Conservation (phyloP, 352 stramenopile genomes). For the Phytophthora capsici region DNA sequence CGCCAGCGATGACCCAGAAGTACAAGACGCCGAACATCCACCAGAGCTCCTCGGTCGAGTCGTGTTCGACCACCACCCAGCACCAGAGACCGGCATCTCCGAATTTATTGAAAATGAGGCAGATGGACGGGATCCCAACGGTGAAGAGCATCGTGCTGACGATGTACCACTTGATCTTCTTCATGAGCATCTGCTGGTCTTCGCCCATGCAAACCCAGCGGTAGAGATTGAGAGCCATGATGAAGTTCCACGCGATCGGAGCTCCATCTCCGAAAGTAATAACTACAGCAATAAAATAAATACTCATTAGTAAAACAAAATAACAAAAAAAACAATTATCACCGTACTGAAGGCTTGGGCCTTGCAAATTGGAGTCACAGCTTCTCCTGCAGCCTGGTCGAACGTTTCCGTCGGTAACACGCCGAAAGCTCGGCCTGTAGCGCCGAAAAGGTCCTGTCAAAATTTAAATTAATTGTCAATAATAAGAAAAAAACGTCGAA, state of each 20-base stretch:
- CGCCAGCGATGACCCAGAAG: slow-evolving; percentile 75
- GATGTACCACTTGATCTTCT: slow-evolving; percentile 87
- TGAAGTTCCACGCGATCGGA: slow-evolving; percentile 85
- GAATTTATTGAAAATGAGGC: slow-evolving; percentile 66
- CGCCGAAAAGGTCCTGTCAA: slow-evolving; percentile 73
- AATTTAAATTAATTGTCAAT: neutral
- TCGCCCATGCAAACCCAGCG: slow-evolving; percentile 85
- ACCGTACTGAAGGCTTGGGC: slow-evolving; percentile 70
- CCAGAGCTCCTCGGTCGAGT: slow-evolving; percentile 59
- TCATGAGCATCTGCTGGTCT: slow-evolving; percentile 84
- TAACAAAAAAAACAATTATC: neutral
- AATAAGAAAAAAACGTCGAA: neutral
- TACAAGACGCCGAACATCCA: slow-evolving; percentile 82
- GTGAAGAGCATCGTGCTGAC: slow-evolving; percentile 63
- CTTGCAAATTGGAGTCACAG: slow-evolving; percentile 67
- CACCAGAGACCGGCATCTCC: slow-evolving; percentile 80
- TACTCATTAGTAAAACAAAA: slow-evolving; percentile 2
- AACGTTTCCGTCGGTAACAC: slow-evolving; percentile 74
- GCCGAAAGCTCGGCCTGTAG: slow-evolving; percentile 73
- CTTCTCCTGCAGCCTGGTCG: slow-evolving; percentile 56
- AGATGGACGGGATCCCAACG: slow-evolving; percentile 57
- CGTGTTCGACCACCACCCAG: slow-evolving; percentile 66
- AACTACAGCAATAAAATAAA: slow-evolving; percentile 40
- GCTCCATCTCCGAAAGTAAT: slow-evolving; percentile 80
- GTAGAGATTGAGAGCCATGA: slow-evolving; percentile 87